Evolutionary conservation across 208 protist genomes (phyloP), one percentile per base, ranked within the genome.

Genomic region (Herpetomonas samuelpessoai): DNA sequence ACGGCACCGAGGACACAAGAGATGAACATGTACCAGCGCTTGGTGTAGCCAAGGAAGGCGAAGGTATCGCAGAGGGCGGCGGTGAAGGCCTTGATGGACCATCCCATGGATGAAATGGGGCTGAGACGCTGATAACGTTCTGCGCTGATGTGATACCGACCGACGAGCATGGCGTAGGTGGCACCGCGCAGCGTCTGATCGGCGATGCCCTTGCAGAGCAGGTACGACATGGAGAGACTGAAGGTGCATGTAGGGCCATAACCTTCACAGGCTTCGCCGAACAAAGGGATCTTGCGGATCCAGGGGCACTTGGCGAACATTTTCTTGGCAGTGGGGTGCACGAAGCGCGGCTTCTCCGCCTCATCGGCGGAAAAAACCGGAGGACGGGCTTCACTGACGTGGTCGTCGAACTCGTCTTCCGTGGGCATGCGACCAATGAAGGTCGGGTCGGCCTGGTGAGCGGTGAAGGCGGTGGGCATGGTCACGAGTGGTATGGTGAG

Each of bases 31-130:
- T 83, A 85, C 79, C 79, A 92, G 41, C 82, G 76, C 79, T 86
- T 92, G 19, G 75, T 79, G 74, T 89, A 92, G 39, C 79, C 76
- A 45, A 81, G 66, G 54, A 88, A 71, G 26, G 76, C 64, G 50
- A 89, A 81, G 55, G 68, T 63, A 48, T 89, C 86, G 59, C 71
- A 80, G 24, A 92, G 30, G 55, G 83, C 68, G 25, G 76, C 86
- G 19, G 57, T 75, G 56, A 88, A 63, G 47, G 81, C 68, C 57
- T 89, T 92, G 51, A 89, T 70, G 19, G 86, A 81, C 72, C 75
- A 86, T 27, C 78, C 81, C 68, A 88, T 72, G 0, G 52, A 51
- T 0, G 62, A 44, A 30, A 89, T 61, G 28, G 51, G 29, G 4
- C 44, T 39, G n/a, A 89, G 74, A 26, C 79, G 79, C 69, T 85